Conservation (phyloP, 495 filamentous ascomycete species). For the Amniculicola lignicola region DNA sequence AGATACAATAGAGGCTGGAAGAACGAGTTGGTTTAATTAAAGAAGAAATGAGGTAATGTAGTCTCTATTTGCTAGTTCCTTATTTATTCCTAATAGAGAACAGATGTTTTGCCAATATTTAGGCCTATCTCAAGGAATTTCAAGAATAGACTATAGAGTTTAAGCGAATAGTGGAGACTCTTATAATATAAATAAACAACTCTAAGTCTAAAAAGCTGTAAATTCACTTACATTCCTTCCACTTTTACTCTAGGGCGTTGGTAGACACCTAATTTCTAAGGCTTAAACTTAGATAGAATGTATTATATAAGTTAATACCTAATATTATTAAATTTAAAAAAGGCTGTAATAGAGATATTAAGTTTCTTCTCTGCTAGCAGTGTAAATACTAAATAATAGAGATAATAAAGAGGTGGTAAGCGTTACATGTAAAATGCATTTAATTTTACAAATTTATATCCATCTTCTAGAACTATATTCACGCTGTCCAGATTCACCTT, state of each 20-base stretch:
- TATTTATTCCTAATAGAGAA: neutral
- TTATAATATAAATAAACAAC: neutral
- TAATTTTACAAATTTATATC: neutral
- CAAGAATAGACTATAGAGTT: neutral
- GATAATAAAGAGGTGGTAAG: neutral
- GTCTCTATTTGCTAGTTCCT: neutral
- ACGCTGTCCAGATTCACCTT: neutral
- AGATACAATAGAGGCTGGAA: neutral
- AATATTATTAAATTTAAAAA: neutral
- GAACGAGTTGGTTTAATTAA: neutral
- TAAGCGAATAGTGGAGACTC: neutral
- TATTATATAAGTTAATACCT: neutral
- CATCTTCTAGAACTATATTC: neutral
- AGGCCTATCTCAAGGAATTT: neutral
- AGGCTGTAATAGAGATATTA: neutral
- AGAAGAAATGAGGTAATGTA: neutral
- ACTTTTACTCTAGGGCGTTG: neutral
- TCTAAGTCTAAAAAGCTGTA: neutral
- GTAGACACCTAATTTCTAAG: neutral
- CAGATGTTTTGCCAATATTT: neutral
- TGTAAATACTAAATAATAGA: neutral
- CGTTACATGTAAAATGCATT: neutral
- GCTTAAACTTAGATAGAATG: neutral
- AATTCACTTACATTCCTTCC: neutral
- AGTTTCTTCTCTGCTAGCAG: neutral